Evolutionary conservation across 2,329 filamentous ascomycete species (phyloP).

Genomic region (Chaetothyriales sp.): DNA sequence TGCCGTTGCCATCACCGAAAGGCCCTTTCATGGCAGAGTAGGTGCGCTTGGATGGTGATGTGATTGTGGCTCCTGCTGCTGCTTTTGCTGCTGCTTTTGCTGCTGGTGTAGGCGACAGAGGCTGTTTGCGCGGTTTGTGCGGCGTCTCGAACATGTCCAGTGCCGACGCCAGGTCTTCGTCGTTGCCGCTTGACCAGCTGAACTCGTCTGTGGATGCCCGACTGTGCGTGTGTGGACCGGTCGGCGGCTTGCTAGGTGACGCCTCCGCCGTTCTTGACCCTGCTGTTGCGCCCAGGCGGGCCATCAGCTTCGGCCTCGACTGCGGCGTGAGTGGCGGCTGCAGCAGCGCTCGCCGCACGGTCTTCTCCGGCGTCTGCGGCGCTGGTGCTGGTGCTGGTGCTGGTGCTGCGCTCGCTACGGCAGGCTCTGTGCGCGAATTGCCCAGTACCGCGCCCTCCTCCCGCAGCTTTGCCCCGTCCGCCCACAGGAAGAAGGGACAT

Average conservation of each 20-base stretch:
- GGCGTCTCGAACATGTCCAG: slow-evolving; percentile 22
- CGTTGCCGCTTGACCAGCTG: slow-evolving; percentile 26
- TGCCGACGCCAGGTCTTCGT: slow-evolving; percentile 24
- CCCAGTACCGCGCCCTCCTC: slow-evolving; percentile 37
- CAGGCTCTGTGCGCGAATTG: slow-evolving; percentile 35
- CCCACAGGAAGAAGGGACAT: slow-evolving; percentile 51
- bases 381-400: background rate
- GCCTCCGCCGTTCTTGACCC: background rate
- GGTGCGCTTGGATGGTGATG: slow-evolving; percentile 28
- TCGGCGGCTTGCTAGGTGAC: background rate
- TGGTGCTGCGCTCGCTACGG: slow-evolving; percentile 19
- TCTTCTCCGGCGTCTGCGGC: slow-evolving; percentile 9
- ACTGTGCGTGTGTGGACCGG: slow-evolving; percentile 5
- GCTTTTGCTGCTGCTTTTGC: background rate
- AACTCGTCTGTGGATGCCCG: slow-evolving; percentile 25
- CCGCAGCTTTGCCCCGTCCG: slow-evolving; percentile 42
- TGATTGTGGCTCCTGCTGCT: slow-evolving; percentile 4
- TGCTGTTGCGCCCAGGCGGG: background rate
- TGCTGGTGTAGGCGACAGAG: background rate
- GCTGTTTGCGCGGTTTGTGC: slow-evolving; percentile 26
- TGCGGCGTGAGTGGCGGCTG: background rate
- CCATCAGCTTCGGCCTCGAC: background rate
- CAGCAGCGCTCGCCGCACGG: background rate
- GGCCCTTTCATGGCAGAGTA: slow-evolving; percentile 18
- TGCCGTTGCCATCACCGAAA: slow-evolving; percentile 3